These are phyloP conservation scores for Trapa bicornis DNA, from an alignment of 345 rosid genomes.

Conservation along the genomic window DNA sequence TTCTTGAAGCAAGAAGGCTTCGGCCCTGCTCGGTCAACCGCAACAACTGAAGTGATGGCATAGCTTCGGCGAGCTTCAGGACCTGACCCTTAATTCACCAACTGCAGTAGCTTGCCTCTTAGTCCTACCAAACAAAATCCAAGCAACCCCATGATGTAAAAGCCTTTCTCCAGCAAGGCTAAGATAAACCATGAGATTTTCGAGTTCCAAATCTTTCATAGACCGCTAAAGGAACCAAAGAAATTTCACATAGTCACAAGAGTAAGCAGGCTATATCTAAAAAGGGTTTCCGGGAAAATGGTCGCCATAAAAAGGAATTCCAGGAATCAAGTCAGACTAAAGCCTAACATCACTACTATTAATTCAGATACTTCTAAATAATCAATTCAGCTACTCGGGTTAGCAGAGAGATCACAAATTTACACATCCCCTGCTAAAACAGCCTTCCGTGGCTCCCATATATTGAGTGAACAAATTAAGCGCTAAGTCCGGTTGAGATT, in stretches of 20 bases:
- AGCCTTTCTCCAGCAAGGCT: not conserved
- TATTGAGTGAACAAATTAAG: not conserved
- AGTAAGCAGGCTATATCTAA: not conserved
- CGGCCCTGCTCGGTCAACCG: slow-evolving; percentile 79
- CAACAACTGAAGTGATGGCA: slow-evolving; percentile 88
- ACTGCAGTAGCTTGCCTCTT: slow-evolving; percentile 7
- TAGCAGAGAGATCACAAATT: not conserved
- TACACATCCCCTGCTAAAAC: not conserved
- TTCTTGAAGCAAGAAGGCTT: slow-evolving; percentile 64
- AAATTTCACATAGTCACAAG: not conserved
- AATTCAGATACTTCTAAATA: not conserved
- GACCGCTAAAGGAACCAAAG: not conserved
- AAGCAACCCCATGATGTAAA: slow-evolving; percentile 1
- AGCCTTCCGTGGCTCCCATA: not conserved
- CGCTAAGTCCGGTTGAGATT: not conserved
- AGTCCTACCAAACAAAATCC: not conserved
- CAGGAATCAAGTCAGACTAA: not conserved
- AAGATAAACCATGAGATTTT: not conserved
- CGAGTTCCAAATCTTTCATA: not conserved
- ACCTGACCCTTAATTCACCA: slow-evolving; percentile 12
- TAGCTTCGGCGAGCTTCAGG: slow-evolving; percentile 19
- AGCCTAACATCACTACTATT: not conserved
- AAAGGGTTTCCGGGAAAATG: not conserved
- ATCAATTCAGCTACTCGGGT: not conserved
- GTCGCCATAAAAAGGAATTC: not conserved